Base-by-base conservation (phyloP, 2,329 filamentous ascomycete genomes). In the Drechmeria coniospora region DNA sequence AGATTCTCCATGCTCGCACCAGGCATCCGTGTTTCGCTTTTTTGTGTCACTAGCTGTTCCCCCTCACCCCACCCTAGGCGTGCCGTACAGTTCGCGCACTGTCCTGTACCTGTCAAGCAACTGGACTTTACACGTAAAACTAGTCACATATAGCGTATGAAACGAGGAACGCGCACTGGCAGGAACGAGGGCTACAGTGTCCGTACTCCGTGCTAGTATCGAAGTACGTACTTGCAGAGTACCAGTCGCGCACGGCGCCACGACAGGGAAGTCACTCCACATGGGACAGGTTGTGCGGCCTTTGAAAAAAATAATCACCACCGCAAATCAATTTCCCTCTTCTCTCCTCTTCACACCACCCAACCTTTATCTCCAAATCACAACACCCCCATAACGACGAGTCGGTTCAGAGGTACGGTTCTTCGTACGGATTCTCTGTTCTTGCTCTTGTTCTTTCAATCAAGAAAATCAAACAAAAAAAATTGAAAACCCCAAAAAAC, bases 401-500 rank as follows among this genome's bases (percentile, higher is more conserved):
- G 49, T 46, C 50, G 57, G 57, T 59, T 60, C 61, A 61, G 63
- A 61, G 65, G 64, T 65, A 61, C 65, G 63, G 57, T n/a, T 59
- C 55, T 51, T 62, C 61, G 63, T 65, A 58, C 63, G 63, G 57
- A 50, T 59, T 65, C 60, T 66, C 62, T 71, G 65, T 65, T 62
- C 65, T 66, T 61, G 56, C 58, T 60, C 61, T 57, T 62, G 57
- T 57, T 58, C 49, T 43, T 48, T 49, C 53, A 54, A 50, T 52
- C 51, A 54, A 49, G 58, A 56, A 40, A 66, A 65, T 55, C 53
- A 54, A 56, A 46, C 53, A 63, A 70, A 72, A 72, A 73, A 73
- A 69, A 45, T 48, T 56, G 57, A 63, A 68, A 72, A 70, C 56
- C 52, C 39, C 47, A 49, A 57, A 57, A 68, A 71, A 63, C 56